Percentiles rank a stretch among this genome's conserved stretches.
Evolutionary conservation across 805 yeast genomes (phyloP).

Genomic region (Candida caryicola): DNA sequence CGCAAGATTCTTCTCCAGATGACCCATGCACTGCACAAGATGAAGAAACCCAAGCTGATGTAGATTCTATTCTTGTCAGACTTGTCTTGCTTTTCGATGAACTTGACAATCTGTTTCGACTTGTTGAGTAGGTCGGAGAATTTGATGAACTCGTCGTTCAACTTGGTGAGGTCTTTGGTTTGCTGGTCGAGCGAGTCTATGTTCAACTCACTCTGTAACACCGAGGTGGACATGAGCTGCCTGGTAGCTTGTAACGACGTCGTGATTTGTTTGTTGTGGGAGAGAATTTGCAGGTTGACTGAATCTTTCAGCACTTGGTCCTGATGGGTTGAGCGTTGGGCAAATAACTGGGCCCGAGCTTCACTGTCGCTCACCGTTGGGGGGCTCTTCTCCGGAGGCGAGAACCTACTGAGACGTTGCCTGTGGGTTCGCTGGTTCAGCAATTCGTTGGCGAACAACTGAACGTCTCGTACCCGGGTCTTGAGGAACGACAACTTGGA

Average conservation of each 20-base stretch:
- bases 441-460: constrained; percentile 23
- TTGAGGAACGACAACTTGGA: constrained; percentile 21
- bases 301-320: constrained; percentile 20
- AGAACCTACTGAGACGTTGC: constrained; percentile 28
- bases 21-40: constrained; percentile 47
- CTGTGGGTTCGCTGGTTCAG: constrained; percentile 29
- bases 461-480: constrained; percentile 26
- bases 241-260: constrained; percentile 46
- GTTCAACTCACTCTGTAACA: constrained; percentile 51
- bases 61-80: constrained; percentile 49
- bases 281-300: constrained; percentile 40
- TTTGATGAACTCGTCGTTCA: constrained; percentile 40
- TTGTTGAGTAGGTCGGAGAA: constrained; percentile 41
- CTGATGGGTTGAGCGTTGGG: constrained; percentile 17
- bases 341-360: constrained; percentile 19
- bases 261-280: constrained; percentile 47
- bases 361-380: constrained; percentile 1
- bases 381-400: not conserved
- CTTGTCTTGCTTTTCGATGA: constrained; percentile 51
- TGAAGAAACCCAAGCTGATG: constrained; percentile 44
- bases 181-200: constrained; percentile 48
- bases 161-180: constrained; percentile 35
- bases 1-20: constrained; percentile 48
- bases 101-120: constrained; percentile 46
- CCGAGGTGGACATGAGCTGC: constrained; percentile 47